Base-by-base conservation (phyloP, 805 yeast species). In the Kodamaea neixiangensis region DNA sequence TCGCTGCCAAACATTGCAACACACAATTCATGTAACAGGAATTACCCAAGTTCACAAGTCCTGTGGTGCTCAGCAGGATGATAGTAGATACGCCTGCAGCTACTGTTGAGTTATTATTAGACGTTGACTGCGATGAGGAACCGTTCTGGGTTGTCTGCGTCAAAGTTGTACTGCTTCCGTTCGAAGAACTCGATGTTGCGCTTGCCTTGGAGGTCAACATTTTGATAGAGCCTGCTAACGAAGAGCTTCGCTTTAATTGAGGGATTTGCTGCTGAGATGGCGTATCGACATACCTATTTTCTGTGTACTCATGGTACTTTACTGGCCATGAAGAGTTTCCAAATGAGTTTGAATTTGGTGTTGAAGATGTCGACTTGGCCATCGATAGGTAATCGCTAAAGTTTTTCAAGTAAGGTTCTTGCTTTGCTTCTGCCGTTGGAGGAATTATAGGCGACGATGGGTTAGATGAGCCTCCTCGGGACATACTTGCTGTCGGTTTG, bases 11-110 rank as follows among this genome's bases (percentile, higher is more conserved):
- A 65, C 97, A 89, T 68, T 92, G 98, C n/a, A 92, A 67, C 2
- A 87, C 77, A 57, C 96, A 87, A 68, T 92, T 92, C 91, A 92
- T 87, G 67, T 92, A 92, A 66, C 97, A 92, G 0, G 96, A 87
- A 61, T 93, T 93, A 2, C 97, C 97, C 54, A 92, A 72, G 64
- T 92, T 92, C 11, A 77, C 73, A 5, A 92, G 72, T 0, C 98
- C 97, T 0, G 91, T 83, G 15, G 82, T 72, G 47, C 83, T 77
- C 50, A 73, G 15, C 29, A 29, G 50, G 31, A 47, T 42, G 20
- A 42, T 22, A 11, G n/a, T 22, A 3, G 35, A 22, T 3, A 44
- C 46, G 6, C 20, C 39, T 11, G 29, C 39, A 3, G 19, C 39
- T 3, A 14, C 14, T 44, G 38, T 20, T 17, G 38, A 42, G 21